Base-by-base conservation (phyloP, 176 grass and related monocot genomes). In the Elaeis guineensis region DNA sequence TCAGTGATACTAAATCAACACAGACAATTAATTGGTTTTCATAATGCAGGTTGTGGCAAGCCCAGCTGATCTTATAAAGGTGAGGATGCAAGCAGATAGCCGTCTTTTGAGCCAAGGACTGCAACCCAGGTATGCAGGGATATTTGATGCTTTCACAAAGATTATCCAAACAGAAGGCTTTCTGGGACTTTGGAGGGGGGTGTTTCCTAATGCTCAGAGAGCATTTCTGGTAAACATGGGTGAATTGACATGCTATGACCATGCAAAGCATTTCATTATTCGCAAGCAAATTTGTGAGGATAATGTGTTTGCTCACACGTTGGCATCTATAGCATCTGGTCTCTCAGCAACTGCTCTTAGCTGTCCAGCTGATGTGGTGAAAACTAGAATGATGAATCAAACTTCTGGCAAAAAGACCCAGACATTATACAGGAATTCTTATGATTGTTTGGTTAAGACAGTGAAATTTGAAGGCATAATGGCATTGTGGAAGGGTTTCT, bases 151-250 rank as follows among this genome's bases (percentile, higher is more conserved):
- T 25, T 89, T 83, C 7, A 32, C 64, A n/a, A 89, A 95, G 72
- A 95, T 83, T 21, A 5, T 86, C 25, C 63, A 20, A 29, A 49
- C 54, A 9, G 79, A 95, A 70, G 85, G 90, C 21, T 35, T 89
- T 22, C 58, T 11, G 18, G 79, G 90, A 21, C 85, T 86, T 66
- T 89, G 90, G 85, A 77, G 75, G 30, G 90, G 82, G 0, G 69
- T 89, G 70, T 63, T 58, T 66, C 90, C 90, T 35, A 95, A 95
- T 59, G 79, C 85, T 15, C 90, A 89, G 19, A 25, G 90, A 28
- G 85, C 90, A n/a, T 95, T 95, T 78, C 75, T 95, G 44, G 85
- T 95, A 58, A 89, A 95, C 59, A 86, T 89, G 79, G 90, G 90
- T 20, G 90, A 95, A 74, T 71, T 89, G 59, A 80, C 85, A 5